phyloP scores from a whole-genome alignment of 2,329 filamentous ascomycete genomes.

The Curvularia verruculosa region DNA sequence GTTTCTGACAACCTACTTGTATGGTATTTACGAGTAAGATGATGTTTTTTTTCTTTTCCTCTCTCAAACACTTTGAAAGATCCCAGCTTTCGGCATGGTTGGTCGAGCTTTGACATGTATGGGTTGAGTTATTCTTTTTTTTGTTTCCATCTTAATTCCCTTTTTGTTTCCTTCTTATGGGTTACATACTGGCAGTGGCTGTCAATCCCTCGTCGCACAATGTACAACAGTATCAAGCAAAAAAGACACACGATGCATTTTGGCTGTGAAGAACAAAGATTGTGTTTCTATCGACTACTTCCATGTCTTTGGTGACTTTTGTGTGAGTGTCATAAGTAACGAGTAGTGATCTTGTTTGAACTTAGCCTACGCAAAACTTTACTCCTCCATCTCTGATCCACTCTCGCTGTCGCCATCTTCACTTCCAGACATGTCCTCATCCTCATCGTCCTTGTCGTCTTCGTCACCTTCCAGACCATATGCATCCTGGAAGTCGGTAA shows the following conservation, averaged over 20 bases:
- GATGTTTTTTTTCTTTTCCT: constrained; percentile 5
- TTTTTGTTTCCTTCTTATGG: not conserved
- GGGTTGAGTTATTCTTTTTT: not conserved
- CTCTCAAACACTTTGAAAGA: not conserved
- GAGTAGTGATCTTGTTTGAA: not conserved
- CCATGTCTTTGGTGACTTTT: not conserved
- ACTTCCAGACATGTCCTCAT: constrained; percentile 58
- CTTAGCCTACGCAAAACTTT: not conserved
- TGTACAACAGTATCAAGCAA: not conserved
- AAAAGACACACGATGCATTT: not conserved
- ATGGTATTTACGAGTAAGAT: constrained; percentile 11
- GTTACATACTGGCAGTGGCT: not conserved
- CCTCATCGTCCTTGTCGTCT: constrained; percentile 64
- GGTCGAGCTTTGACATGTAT: not conserved
- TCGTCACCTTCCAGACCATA: constrained; percentile 76
- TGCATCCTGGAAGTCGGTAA: constrained; percentile 85
- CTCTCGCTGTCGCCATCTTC: constrained; percentile 26
- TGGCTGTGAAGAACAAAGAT: not conserved
- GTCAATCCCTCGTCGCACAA: not conserved
- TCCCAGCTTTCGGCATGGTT: not conserved
- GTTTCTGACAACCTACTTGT: not conserved
- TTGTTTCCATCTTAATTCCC: not conserved
- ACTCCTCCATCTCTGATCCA: constrained; percentile 39
- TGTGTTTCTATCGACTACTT: not conserved
- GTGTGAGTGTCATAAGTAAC: not conserved